Percentiles rank a stretch among this genome's conserved stretches.
Evolutionary conservation across 306 rosid genomes (phyloP).

Genomic region (Oemleria cerasiformis): DNA sequence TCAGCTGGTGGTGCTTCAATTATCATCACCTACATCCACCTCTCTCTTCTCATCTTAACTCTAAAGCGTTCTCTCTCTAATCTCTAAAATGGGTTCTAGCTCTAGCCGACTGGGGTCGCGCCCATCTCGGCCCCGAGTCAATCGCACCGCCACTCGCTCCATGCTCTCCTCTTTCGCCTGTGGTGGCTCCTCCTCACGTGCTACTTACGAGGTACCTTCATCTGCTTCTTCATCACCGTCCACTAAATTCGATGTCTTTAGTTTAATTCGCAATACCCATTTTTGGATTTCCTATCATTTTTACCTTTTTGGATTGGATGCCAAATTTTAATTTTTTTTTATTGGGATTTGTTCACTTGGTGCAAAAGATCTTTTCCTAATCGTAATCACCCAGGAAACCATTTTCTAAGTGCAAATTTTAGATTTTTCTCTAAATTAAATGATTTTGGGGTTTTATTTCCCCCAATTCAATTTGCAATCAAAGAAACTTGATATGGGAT

Average conservation of each 20-base stretch:
- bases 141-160: slow-evolving; percentile 53
- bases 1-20: slow-evolving; percentile 46
- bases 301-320: slow-evolving; percentile 13
- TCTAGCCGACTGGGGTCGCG: slow-evolving; percentile 64
- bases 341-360: slow-evolving; percentile 22
- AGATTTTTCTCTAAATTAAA: background rate
- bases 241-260: background rate
- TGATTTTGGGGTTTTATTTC: background rate
- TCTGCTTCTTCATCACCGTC: background rate
- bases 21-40: slow-evolving; percentile 15
- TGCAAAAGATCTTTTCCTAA: slow-evolving; percentile 16
- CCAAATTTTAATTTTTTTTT: slow-evolving; percentile 15
- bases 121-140: slow-evolving; percentile 51
- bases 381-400: background rate
- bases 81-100: slow-evolving; percentile 63
- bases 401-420: background rate
- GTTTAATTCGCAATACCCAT: slow-evolving; percentile 5
- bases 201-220: slow-evolving; percentile 51
- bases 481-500: background rate
- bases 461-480: slow-evolving; percentile 7
- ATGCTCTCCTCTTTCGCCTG: slow-evolving; percentile 61
- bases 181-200: slow-evolving; percentile 68
- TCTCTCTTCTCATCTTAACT: background rate
- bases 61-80: background rate
- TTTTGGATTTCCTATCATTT: slow-evolving; percentile 16